Base-by-base conservation (phyloP, 306 rosid species). In the Cotoneaster glaucophyllus region DNA sequence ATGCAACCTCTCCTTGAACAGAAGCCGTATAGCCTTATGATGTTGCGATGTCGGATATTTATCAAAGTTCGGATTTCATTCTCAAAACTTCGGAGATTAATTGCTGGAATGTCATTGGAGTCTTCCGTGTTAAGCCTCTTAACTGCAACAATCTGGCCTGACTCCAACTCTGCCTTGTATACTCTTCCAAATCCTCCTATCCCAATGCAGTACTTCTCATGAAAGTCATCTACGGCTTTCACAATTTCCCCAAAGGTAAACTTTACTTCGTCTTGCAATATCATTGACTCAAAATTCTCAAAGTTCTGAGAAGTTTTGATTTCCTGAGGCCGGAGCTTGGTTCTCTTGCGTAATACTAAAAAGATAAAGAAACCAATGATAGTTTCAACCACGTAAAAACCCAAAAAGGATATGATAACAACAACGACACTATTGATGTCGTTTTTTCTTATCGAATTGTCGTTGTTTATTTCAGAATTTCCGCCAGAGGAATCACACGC, bases 181-280 rank as follows among this genome's bases (percentile, higher is more conserved):
- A 90, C 96, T 3, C 77, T 90, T 67, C 93, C 91, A 72, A 76
- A 85, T 50, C 96, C 93, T 79, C 86, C 88, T 72, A 78, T 83
- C 54, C 93, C 96, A 34, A 90, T 85, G 86, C 82, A 88, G 74
- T 81, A 78, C 41, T 76, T 85, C 11, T 88, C 93, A 28, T 81
- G 21, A 71, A 90, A 90, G 78, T 86, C 78, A 15, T 82, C 66
- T 1, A 90, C 88, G 32, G 84, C 89, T 34, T 76, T 79, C 24
- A 82, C 81, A 50, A 88, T 74, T 50, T 85, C 87, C 43, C 84
- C 5, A 43, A 88, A 90, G 21, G 77, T 79, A 82, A 85, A 82
- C 29, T 77, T 81, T 39, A 64, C 83, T 22, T 88, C 84, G 57
- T 75, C 85, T 69, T 66, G 50, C 15, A 44, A 11, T 44, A 44